Base-by-base conservation (phyloP, 148 eudicot species). In the Diospyros lotus region DNA sequence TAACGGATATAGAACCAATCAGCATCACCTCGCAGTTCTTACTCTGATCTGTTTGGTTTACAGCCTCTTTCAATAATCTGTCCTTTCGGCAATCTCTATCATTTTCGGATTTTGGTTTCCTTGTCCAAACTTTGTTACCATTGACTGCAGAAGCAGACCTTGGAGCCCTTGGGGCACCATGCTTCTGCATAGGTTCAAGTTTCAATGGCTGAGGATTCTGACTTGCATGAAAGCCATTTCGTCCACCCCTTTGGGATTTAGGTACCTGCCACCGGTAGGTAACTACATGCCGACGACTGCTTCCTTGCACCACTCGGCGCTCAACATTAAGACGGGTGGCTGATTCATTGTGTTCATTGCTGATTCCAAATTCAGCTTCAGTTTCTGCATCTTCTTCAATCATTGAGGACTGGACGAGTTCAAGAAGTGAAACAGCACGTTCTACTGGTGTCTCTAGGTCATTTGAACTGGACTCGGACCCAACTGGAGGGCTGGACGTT, bases 1-100 rank as follows among this genome's bases (percentile, higher is more conserved):
- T 76, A 14, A 95, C 87, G 63, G 97, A 56, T 68, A 93, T 90
- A 74, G 99, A 92, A 70, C 99, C 99, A 68, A 95, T 89, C 66
- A 28, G 0, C 28, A 95, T 80, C 75, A 95, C 78, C 79, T 90
- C 88, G 71, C 82, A 63, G 65, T 81, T 81, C 54, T 74, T 82
- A 53, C 58, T 84, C 79, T 83, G 79, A 71, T 69, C 82, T 6
- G 82, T 55, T 44, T 74, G 80, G 72, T 73, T 82, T 68, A 73
- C 77, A 59, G 65, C 74, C 62, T 77, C 81, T 18, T 60, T 76
- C 72, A 76, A 81, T 46, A 74, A 51, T 70, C 41, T 74, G 40
- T 62, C 51, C 55, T 54, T 81, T 55, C 59, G 67, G 59, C 41
- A 76, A 77, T 78, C 87, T 72, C 76, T 82, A 78, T 82, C 85